Evolutionary conservation across 202 grass and related monocot species (phyloP), one percentile per base, ranked within the genome.

Genomic region (Zoysia matrella): DNA sequence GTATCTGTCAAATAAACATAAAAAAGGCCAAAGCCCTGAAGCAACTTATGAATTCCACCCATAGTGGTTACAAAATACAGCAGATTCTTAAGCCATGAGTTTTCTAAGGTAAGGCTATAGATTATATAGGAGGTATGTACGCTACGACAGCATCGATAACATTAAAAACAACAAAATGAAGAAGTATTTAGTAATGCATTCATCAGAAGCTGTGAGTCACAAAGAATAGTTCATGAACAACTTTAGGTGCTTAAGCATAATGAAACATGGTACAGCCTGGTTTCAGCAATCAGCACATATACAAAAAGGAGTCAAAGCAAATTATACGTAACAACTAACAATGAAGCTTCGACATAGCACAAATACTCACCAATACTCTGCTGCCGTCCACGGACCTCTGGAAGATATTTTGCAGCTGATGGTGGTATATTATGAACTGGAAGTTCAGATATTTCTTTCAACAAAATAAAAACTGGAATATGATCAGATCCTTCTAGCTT

Each of bases 401-500:
- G 95, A 81, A 95, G 36, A 90, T 95, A 95, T 89, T 92, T 91
- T 66, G 94, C 89, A 69, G 96, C 86, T 83, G 85, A 77, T 75
- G 83, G 62, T 13, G 92, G 95, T 69, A 84, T 89, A 74, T 74
- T 93, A 82, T 98, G 96, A 65, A 83, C 46, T 18, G 80, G 83
- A 90, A 95, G 69, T 83, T 88, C 70, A 76, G 96, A 87, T 76
- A 93, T 78, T 69, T 88, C 83, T 75, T 83, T 88, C 60, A 93
- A 82, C 60, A 88, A 65, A 52, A 93, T 80, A 90, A 87, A 95
- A 83, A 98, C 90, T 80, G 96, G 96, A 81, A 95, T 83, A 92
- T 98, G 96, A 92, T 98, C 96, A 5, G 96, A 98, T 77, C 96
- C 96, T 88, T 98, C 96, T 83, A 98, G 85, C 84, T 93, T 98